phyloP scores from a whole-genome alignment of 106 monocot species.

The Acorus calamus region DNA sequence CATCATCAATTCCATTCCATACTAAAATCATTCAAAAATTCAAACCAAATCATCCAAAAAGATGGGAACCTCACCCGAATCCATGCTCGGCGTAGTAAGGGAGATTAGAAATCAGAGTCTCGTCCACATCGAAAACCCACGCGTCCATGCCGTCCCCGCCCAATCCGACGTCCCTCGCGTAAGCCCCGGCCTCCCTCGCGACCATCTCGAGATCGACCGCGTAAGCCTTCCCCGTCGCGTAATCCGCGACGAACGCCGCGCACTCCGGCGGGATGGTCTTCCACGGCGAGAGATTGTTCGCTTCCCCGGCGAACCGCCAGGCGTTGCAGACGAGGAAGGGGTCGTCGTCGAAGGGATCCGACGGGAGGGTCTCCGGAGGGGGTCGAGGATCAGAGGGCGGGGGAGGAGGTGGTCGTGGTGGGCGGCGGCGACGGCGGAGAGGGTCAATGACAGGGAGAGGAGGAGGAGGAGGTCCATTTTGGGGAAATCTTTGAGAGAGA shows the following conservation, averaged over 20 bases:
- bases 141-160: constrained; percentile 60
- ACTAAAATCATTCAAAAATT: no score
- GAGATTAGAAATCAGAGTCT: constrained; percentile 80
- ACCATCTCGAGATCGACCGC: constrained; percentile 46
- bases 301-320: constrained; percentile 66
- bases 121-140: constrained; percentile 89
- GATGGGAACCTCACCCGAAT: constrained; percentile 8
- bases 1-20: no score
- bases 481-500: no score
- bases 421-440: neutral
- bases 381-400: constrained; percentile 16
- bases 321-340: constrained; percentile 40
- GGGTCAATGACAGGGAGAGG: neutral
- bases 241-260: constrained; percentile 40
- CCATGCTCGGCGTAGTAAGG: constrained; percentile 61
- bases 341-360: constrained; percentile 5
- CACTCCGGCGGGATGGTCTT: constrained; percentile 41
- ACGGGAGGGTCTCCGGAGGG: neutral
- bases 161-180: constrained; percentile 24
- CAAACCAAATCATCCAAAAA: neutral
- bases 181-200: constrained; percentile 34
- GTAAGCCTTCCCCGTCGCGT: constrained; percentile 50
- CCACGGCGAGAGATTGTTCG: constrained; percentile 70
- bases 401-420: constrained; percentile 9
- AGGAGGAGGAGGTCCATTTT: constrained; percentile 1